Evolutionary conservation across 495 filamentous ascomycete species (phyloP), one percentile per base, ranked within the genome.

Genomic region (Xylaria telfairii): DNA sequence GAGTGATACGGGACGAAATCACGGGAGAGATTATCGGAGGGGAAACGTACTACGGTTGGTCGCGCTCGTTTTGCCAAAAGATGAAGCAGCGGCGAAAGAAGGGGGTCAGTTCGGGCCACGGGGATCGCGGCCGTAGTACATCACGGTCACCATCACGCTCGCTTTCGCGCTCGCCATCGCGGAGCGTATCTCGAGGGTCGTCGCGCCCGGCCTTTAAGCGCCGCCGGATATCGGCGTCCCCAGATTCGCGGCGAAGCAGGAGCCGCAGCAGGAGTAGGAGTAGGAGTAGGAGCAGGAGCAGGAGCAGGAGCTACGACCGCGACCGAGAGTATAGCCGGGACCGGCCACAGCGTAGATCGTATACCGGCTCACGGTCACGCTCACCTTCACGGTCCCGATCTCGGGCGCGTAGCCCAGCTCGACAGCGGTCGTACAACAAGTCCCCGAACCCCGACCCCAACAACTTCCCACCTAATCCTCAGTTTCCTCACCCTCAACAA

Each of bases 1-100:
- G 83, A 9, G 80, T 94, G 12, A 76, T 90, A 13, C 77, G 85
- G 2, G 89, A 92, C 67, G 86, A 88, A 69, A 83, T 86, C 12
- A 88, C 85, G 1, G 90, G 89, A 0, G 88, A 92, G 15, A 79
- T 90, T 24, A 72, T 84, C 13, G 82, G 81, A 21, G 89, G 90
- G 9, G 90, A 95, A 41, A 90, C 89, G 9, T 96, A 97, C 75
- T 96, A 96, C 76, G 94, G 93, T 46, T 97, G 94, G 94, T 94
- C 92, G 17, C 88, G 86, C 54, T 80, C 82, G 9, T 97, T 96
- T 72, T 96, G 93, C 80, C 85, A 92, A 72, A 90, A 90, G 71
- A 96, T 95, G 92, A 92, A 90, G 76, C 86, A 86, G 64, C 83
- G 88, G 47, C 81, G 80, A 67, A 83, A 84, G 60, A 81, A 76